Conservation (phyloP, 179 eudicot genomes). For the Nepenthes alata region DNA sequence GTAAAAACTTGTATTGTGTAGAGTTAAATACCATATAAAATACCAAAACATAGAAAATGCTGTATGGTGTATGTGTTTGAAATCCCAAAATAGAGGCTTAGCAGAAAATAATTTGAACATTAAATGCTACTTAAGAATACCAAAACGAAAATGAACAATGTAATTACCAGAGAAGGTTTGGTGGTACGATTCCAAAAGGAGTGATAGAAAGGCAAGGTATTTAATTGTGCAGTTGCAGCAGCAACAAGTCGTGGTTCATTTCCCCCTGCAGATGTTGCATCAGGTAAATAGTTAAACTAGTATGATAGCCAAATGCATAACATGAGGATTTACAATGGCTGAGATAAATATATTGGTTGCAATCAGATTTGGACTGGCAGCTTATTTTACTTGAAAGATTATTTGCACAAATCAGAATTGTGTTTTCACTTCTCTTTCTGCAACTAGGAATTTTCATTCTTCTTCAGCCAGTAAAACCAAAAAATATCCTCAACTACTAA, state of each 20-base stretch:
- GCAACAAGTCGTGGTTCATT: conserved; percentile 85
- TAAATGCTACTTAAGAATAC: too few species aligned
- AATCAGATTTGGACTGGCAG: too few species aligned
- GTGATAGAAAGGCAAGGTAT: conserved; percentile 86
- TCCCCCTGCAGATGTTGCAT: conserved; percentile 54
- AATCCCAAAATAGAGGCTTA: too few species aligned
- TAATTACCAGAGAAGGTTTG: conserved; percentile 69
- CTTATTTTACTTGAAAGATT: too few species aligned
- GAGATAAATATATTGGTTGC: neutral
- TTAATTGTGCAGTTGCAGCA: conserved; percentile 73
- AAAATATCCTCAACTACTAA: too few species aligned
- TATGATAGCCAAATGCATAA: neutral
- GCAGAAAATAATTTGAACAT: too few species aligned
- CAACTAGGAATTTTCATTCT: too few species aligned
- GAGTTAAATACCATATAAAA: neutral
- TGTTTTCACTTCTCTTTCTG: too few species aligned
- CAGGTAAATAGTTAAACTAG: conserved; percentile 6
- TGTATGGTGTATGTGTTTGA: neutral
- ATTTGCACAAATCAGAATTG: too few species aligned
- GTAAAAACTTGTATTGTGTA: too few species aligned
- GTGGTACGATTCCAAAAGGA: conserved; percentile 98
- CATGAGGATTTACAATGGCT: neutral
- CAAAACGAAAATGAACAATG: neutral
- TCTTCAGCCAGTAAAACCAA: too few species aligned
- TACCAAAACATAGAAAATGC: neutral